Conservation (phyloP, 2,329 filamentous ascomycete species). For the Colletotrichum melonis region DNA sequence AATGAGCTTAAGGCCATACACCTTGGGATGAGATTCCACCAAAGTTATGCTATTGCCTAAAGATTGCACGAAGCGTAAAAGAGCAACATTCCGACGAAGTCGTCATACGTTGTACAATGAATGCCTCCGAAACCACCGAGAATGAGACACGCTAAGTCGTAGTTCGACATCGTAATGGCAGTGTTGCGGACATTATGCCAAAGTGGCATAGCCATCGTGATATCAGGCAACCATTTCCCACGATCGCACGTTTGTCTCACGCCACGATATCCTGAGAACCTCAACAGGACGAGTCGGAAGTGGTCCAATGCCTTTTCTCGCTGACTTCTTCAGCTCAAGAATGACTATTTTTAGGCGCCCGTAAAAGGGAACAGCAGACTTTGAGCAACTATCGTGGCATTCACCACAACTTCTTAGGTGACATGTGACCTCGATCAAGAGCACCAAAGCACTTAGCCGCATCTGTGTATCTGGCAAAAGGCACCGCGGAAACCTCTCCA, state of each 20-base stretch:
- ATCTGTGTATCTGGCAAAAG: background rate
- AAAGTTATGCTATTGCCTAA: background rate
- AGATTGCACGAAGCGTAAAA: background rate
- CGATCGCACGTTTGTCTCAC: background rate
- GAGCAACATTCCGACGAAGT: background rate
- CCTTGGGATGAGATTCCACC: background rate
- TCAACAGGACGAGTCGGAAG: background rate
- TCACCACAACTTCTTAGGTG: background rate
- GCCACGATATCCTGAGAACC: background rate
- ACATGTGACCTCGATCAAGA: background rate
- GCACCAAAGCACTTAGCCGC: background rate
- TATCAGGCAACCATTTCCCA: background rate
- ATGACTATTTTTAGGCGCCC: background rate
- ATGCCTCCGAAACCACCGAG: background rate
- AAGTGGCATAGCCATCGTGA: background rate
- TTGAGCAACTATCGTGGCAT: background rate
- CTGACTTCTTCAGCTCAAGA: background rate
- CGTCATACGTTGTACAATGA: background rate
- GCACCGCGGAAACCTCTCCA: background rate
- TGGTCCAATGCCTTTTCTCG: background rate
- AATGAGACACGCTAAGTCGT: background rate
- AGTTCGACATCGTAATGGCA: background rate
- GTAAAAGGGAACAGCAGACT: background rate
- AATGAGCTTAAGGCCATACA: background rate
- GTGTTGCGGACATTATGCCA: background rate